A percentile compares a stretch with the other conserved stretches of the same genome.
Conservation (phyloP, 176 grass and related monocot genomes). For the Zizania latifolia region DNA sequence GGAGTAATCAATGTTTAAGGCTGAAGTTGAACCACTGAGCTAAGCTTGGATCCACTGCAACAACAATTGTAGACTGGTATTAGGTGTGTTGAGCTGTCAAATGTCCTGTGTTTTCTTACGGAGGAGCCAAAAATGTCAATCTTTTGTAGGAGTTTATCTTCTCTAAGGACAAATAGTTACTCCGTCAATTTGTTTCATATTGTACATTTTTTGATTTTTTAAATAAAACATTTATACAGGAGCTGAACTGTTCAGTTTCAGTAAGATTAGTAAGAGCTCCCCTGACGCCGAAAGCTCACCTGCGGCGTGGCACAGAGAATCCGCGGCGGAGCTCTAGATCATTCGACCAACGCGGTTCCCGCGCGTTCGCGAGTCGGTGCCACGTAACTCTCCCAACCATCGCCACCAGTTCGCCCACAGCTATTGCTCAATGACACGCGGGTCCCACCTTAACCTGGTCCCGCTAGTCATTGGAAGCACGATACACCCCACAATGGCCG, state of each 20-base stretch:
- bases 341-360: constrained; percentile 50
- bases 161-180: too few species aligned
- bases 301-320: constrained; percentile 23
- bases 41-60: constrained; percentile 26
- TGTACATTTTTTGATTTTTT: too few species aligned
- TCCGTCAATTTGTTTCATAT: too few species aligned
- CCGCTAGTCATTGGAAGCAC: not conserved
- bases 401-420: not conserved
- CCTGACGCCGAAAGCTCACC: not conserved
- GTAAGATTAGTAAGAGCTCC: not conserved
- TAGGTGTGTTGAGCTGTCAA: too few species aligned
- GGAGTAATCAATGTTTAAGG: constrained; percentile 2
- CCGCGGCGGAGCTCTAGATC: constrained; percentile 30
- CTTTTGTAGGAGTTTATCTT: too few species aligned
- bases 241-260: not conserved
- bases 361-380: constrained; percentile 24
- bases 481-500: too few species aligned
- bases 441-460: fast-evolving
- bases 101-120: too few species aligned
- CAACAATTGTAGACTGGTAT: too few species aligned
- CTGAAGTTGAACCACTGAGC: not conserved
- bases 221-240: too few species aligned
- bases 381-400: constrained; percentile 25
- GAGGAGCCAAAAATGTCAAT: too few species aligned
- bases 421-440: fast-evolving